Percentiles rank a stretch among this genome's conserved stretches.
Conservation (phyloP, 805 yeast species). For the Candida lessepsii region DNA sequence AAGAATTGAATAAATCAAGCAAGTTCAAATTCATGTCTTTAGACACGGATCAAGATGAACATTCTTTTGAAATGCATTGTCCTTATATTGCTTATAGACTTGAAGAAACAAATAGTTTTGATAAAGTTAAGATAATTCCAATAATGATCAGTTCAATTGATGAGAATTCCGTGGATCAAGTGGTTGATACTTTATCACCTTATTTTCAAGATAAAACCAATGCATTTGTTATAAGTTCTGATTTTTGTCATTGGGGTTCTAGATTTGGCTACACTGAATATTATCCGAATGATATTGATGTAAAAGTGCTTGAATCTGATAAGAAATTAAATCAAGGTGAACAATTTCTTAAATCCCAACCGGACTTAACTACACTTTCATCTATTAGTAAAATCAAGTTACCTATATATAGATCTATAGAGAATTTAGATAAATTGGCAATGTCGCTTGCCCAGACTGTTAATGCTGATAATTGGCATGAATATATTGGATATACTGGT, state of each 20-base stretch:
- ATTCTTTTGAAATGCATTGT: constrained; percentile 91
- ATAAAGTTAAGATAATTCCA: constrained; percentile 62
- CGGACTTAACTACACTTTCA: constrained; percentile 5
- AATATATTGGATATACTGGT: constrained; percentile 66
- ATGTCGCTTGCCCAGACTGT: constrained; percentile 63
- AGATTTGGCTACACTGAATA: constrained; percentile 45
- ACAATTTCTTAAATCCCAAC: constrained; percentile 6
- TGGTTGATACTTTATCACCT: constrained; percentile 51
- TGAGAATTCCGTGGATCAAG: constrained; percentile 37
- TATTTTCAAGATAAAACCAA: constrained; percentile 53
- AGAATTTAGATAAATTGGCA: constrained; percentile 65
- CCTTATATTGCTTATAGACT: constrained; percentile 64
- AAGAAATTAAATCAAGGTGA: neutral
- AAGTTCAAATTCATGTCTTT: constrained; percentile 54
- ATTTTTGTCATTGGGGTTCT: constrained; percentile 90
- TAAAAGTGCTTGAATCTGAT: constrained; percentile 1
- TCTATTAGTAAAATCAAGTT: constrained; percentile 17
- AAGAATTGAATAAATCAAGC: constrained; percentile 22
- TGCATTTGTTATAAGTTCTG: constrained; percentile 80
- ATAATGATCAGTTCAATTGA: constrained; percentile 71
- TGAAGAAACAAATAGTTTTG: constrained; percentile 20
- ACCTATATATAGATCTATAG: constrained; percentile 73
- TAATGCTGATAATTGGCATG: constrained; percentile 56
- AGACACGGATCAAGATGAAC: constrained; percentile 77
- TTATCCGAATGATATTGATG: constrained; percentile 13